Base-by-base conservation (phyloP, 2,329 filamentous ascomycete genomes). In the Fulvia fulva region DNA sequence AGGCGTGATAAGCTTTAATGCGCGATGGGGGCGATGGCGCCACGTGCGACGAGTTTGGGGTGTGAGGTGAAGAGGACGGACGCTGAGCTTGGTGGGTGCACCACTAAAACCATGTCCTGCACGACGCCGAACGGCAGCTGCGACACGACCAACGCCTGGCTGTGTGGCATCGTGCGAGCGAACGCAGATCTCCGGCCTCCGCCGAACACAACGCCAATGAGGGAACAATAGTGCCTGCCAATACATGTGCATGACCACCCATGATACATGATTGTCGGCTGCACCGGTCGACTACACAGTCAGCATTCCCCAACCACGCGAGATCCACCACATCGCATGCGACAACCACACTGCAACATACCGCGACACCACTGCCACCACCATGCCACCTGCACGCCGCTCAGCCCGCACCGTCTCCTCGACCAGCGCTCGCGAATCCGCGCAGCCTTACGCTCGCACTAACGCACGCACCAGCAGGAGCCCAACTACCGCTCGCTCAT, bases 311-410 rank as follows among this genome's bases (percentile, higher is more conserved):
- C 51, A 22, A 41, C 49, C 44, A 37, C 34, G 30, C 41, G 28
- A 14, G 22, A 30, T 3, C 28, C 43, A 55, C 34, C 50, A 22
- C 46, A 23, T 51, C 26, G 50, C 43, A 37, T 34, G 23, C 50
- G 6, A 55, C 37, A 26, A 43, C 51, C 19, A 30, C 30, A 30
- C 51, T 53, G 25, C n/a, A 50, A 51, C 30, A n/a, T 22, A 26
- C 16, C 32, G 12, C 52, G 5, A 21, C 56, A 25, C 23, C 44
- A 50, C 23, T 34, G 30, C 37, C 43, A 22, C 45, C 56, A 61
- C 21, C 59, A 73, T 73, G 71, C 70, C 71, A 51, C 67, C 70
- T 14, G 60, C 65, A 26, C 68, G 71, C 51, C 70, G 71, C 60
- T 70, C 70, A 50, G 53, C 65, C 41, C 67, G 67, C 62, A 58